Base-by-base conservation (phyloP, 192 early-diverging fungal species). In the Linnemannia exigua region DNA sequence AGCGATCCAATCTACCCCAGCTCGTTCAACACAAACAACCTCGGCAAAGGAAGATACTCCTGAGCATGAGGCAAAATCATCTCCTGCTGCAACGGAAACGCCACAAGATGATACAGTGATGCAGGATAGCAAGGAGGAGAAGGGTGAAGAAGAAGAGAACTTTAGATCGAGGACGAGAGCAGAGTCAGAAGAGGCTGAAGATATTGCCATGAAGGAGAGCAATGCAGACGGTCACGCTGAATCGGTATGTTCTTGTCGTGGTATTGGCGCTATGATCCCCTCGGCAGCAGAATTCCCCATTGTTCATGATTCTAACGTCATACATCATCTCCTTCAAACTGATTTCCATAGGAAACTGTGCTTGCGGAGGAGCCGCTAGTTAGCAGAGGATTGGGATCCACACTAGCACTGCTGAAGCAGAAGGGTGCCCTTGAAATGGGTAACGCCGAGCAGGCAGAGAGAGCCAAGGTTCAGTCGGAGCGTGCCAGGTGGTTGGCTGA, bases 321-420 rank as follows among this genome's bases (percentile, higher is more conserved):
- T 70, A 20, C 11, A 2, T 41, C 8, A 41, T 25, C 38, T 54
- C 38, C 6, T 69, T 46, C 20, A 41, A 52, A 67, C 1, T 28
- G 63, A 36, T 58, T 63, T 41, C 66, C 15, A 36, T 63, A 80
- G 79, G 79, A 74, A 7, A 38, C 72, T 54, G n/a, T 72, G 50
- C 70, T 91, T 17, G 90, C 87, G 52, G 95, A 95, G 66, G 98
- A 98, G 74, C 97, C 96, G 16, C 81, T 96, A 2, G 93, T 98
- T 15, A 93, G 93, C 72, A 75, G 87, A 15, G 96, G 97, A 11
- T 88, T 99, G 47, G 96, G 91, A 28, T 94, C 97, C 8, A 97
- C 98, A 1, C 81, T 99, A 4, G 91, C 91, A 2, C 89, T 99
- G 14, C 88, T 99, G 46, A 91, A 87, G 31, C 94, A 98, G 80